A percentile compares a stretch with the other conserved stretches of the same genome.
These are phyloP conservation scores for Chaetomiaceae sp. DNA, from an alignment of 2,329 filamentous ascomycete species.

Conservation along the genomic window DNA sequence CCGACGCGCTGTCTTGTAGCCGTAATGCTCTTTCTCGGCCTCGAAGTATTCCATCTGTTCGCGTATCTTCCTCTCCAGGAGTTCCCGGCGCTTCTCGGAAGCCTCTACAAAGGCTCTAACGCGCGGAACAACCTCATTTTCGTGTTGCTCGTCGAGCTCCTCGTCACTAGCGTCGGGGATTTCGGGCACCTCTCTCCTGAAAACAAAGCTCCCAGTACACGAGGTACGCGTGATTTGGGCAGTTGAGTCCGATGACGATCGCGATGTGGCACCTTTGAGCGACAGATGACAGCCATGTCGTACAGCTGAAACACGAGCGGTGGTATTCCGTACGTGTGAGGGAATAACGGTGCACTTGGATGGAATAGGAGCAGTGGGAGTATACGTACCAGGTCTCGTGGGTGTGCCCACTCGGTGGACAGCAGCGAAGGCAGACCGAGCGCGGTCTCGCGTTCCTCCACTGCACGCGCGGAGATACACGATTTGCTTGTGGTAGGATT, in stretches of 20 bases:
- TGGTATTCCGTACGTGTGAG: no score
- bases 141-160: neutral
- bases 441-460: conserved; percentile 3
- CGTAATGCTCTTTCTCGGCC: conserved; percentile 4
- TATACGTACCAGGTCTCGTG: conserved; percentile 1
- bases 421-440: neutral
- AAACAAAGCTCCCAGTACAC: conserved; percentile 3
- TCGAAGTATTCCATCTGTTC: conserved; percentile 5
- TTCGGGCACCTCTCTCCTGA: neutral
- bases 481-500: neutral
- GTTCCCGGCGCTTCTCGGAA: conserved; percentile 1
- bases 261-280: neutral
- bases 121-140: neutral
- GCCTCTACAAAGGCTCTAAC: conserved; percentile 1
- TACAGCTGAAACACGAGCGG: neutral
- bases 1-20: neutral
- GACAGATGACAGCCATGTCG: neutral
- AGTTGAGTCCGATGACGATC: conserved; percentile 4
- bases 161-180: neutral
- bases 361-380: neutral
- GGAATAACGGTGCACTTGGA: no score
- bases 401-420: conserved; percentile 2
- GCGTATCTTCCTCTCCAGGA: conserved; percentile 6
- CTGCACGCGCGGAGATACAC: neutral
- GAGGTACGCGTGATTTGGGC: neutral